Base-by-base conservation (phyloP, 371 early-diverging fungal species). In the Sporodiniella umbellata region DNA sequence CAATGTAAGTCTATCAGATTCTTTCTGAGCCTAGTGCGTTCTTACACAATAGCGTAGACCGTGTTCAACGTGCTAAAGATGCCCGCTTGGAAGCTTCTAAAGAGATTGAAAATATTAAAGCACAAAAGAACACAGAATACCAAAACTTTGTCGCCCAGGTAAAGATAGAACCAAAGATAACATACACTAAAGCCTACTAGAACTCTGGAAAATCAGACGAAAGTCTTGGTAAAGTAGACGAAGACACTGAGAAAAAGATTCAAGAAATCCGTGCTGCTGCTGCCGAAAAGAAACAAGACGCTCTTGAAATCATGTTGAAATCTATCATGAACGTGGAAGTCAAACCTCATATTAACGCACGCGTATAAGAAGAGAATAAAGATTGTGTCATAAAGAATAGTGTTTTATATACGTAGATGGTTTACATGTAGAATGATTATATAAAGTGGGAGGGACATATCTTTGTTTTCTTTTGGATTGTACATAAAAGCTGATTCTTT, bases 31-130 rank as follows among this genome's bases (percentile, higher is more conserved):
- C 31, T 24, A 8, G 10, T 21, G 26, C 15, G 3, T 15, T 5
- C 17, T 37, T 37, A 12, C 7, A 37, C n/a, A 37, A 11, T n/a
- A n/a, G n/a, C n/a, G 17, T 64, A 95, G 98, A 95, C 75, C 92
- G 98, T 53, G 84, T 89, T 43, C 86, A 93, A 71, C 80, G 94
- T 39, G 77, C 96, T 45, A 94, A 95, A 81, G 96, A 92, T 70
- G 98, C 98, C 31, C 88, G 95, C 51, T 78, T 86, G 8, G 95
- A 95, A 61, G 98, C 98, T 18, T 80, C 83, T 50, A 93, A 93
- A 75, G 98, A 95, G 52, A 94, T 97, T 52, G 89, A 91, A 40
- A 79, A 76, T 24, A 77, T 96, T 44, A 94, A 94, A 76, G 79
- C 80, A 25, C 79, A 82, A 66, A 95, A 95, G 81, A 82, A 87